Evolutionary conservation across 108 stramenopile species (phyloP).

Genomic region (Mediolabrus comicus): DNA sequence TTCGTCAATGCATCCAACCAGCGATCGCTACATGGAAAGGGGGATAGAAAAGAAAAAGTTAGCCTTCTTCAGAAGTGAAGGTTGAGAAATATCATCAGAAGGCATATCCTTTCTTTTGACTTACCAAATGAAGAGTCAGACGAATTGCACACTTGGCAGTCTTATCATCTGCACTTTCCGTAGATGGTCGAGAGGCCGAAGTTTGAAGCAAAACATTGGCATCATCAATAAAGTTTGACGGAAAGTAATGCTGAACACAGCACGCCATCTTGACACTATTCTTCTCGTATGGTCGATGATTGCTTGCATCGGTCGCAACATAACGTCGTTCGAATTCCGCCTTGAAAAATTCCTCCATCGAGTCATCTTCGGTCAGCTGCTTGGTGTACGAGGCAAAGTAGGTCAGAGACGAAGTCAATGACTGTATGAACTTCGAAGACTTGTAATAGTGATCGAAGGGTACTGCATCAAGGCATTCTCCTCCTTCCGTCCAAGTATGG

Average conservation of each 20-base stretch:
- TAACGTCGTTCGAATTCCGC: slow-evolving; percentile 21
- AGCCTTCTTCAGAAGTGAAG: slow-evolving; percentile 42
- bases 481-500: slow-evolving; percentile 27
- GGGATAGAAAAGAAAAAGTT: slow-evolving; percentile 53
- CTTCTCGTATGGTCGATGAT: not conserved
- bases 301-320: not conserved
- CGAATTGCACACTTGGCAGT: not conserved
- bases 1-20: slow-evolving; percentile 47
- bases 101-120: not conserved
- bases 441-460: slow-evolving; percentile 31
- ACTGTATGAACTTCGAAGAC: slow-evolving; percentile 28
- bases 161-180: not conserved
- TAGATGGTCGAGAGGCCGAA: not conserved
- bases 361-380: slow-evolving; percentile 7
- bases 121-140: not conserved
- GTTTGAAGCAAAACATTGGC: slow-evolving; percentile 1
- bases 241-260: slow-evolving; percentile 17
- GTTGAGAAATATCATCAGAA: not conserved
- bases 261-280: slow-evolving; percentile 6
- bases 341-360: slow-evolving; percentile 23
- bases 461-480: slow-evolving; percentile 19
- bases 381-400: slow-evolving; percentile 19
- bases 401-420: slow-evolving; percentile 13
- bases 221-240: slow-evolving; percentile 45
- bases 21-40: slow-evolving; percentile 63